Conservation (phyloP, 2,329 filamentous ascomycete species). For the Cryphonectria parasitica region DNA sequence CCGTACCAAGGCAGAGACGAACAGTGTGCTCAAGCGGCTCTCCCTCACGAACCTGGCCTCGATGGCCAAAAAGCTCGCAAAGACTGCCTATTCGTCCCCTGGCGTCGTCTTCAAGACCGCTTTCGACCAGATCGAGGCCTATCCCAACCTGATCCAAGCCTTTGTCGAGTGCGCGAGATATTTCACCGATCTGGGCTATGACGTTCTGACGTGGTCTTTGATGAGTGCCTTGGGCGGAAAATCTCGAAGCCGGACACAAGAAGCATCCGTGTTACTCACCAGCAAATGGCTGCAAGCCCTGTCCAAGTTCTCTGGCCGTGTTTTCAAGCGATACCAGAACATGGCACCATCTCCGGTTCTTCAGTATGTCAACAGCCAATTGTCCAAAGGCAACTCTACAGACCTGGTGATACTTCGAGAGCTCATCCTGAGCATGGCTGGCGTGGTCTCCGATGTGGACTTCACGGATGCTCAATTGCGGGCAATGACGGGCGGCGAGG, state of each 20-base stretch:
- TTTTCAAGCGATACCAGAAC: conserved; percentile 83
- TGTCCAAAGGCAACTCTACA: conserved; percentile 80
- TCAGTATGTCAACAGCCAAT: conserved; percentile 85
- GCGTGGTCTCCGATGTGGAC: conserved; percentile 82
- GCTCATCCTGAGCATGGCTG: conserved; percentile 89
- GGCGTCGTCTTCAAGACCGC: conserved; percentile 90
- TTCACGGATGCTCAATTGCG: conserved; percentile 87
- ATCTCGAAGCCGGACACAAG: conserved; percentile 65
- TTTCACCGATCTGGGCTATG: conserved; percentile 90
- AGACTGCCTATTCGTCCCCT: conserved; percentile 88
- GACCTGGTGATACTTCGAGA: conserved; percentile 92
- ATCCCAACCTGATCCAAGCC: conserved; percentile 91
- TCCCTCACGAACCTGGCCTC: conserved; percentile 83
- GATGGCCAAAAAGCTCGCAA: conserved; percentile 87
- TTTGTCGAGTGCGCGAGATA: conserved; percentile 95
- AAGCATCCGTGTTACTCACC: conserved; percentile 70
- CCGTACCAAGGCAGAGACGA: conserved; percentile 76
- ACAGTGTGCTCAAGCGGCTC: conserved; percentile 84
- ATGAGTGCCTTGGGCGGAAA: conserved; percentile 72
- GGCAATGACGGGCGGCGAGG: conserved; percentile 84
- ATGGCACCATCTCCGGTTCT: conserved; percentile 85
- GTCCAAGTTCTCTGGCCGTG: conserved; percentile 86
- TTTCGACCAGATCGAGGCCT: conserved; percentile 88
- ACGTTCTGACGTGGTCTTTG: conserved; percentile 90
- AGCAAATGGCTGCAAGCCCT: conserved; percentile 91